Evolutionary conservation across 208 protist genomes (phyloP), one percentile per base, ranked within the genome.

Genomic region (Porcisia deanei): DNA sequence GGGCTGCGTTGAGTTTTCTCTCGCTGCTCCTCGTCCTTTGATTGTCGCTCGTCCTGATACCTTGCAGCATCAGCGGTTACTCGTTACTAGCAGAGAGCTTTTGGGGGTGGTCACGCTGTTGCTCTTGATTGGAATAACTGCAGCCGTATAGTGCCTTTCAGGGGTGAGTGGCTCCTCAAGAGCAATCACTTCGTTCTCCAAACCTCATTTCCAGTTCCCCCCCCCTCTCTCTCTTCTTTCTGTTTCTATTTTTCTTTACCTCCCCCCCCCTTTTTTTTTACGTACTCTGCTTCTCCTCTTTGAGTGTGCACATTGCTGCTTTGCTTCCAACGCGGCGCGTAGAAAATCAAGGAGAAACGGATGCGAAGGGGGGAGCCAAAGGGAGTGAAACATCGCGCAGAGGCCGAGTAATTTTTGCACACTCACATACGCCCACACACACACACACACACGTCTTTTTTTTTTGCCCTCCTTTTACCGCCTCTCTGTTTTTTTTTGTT

Each of bases 11-110:
- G 41, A 22, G 63, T 37, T 34, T 67, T n/a, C 39, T 30, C 30
- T 65, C 16, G 60, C 60, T 20, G 34, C 1, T 30, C 18, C 37
- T 67, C 22, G 22, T 37, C 60, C 3, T n/a, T 65, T 7, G 14
- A 14, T 43, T 63, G 8, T 20, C 64, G 71, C 68, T 77, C 60
- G 63, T 63, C 16, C 22, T 79, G 67, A 64, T 75, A 39, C 41
- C 18, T 3, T 34, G 63, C 41, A 47, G 39, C 12, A 18, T 22
- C 22, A 67, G 63, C 63, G 37, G 41, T 52, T 14, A 30, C 8
- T 52, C 63, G 41, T 52, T 7, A 67, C 18, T 1, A 20, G 16
- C 41, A 43, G 22, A 30, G 4, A 39, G 30, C 30, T 30, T 37
- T 39, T 43, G 18, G 22, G n/a, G 37, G 47, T 20, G 41, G 22